Conservation (phyloP, 306 rosid genomes). For the Trifolium subterraneum region DNA sequence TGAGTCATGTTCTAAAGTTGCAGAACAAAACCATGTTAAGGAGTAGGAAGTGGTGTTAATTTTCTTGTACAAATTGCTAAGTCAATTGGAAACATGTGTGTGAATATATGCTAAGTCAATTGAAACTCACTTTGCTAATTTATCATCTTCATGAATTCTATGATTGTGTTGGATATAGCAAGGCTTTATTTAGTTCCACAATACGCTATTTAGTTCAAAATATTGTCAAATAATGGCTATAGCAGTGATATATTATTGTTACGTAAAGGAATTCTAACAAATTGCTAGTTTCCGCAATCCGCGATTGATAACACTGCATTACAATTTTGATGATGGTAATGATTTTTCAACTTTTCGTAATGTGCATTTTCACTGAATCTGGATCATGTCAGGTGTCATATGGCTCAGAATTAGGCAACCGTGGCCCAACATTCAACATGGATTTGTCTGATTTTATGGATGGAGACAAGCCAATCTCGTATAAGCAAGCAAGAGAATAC, state of each 20-base stretch:
- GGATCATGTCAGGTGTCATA: constrained; percentile 77
- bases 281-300: neutral
- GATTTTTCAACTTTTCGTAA: constrained; percentile 24
- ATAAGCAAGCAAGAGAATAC: constrained; percentile 75
- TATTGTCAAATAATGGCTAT: neutral
- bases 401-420: constrained; percentile 93
- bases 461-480: constrained; percentile 73
- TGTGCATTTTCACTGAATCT: constrained; percentile 32
- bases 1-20: too few relatives aligned
- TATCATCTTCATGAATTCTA: too few relatives aligned
- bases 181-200: neutral
- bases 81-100: too few relatives aligned
- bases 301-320: neutral
- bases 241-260: neutral
- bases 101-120: too few relatives aligned
- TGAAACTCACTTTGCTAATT: too few relatives aligned
- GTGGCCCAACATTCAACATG: constrained; percentile 97
- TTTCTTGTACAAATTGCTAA: too few relatives aligned
- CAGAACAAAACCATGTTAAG: too few relatives aligned
- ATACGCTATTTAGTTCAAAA: neutral
- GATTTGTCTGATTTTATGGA: constrained; percentile 92
- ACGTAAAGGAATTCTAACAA: neutral
- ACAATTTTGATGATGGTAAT: constrained; percentile 34
- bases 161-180: too few relatives aligned
- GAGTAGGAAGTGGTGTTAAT: too few relatives aligned